Evolutionary conservation across 2,329 filamentous ascomycete genomes (phyloP), one percentile per base, ranked within the genome.

Genomic region (Beauveria sp.): DNA sequence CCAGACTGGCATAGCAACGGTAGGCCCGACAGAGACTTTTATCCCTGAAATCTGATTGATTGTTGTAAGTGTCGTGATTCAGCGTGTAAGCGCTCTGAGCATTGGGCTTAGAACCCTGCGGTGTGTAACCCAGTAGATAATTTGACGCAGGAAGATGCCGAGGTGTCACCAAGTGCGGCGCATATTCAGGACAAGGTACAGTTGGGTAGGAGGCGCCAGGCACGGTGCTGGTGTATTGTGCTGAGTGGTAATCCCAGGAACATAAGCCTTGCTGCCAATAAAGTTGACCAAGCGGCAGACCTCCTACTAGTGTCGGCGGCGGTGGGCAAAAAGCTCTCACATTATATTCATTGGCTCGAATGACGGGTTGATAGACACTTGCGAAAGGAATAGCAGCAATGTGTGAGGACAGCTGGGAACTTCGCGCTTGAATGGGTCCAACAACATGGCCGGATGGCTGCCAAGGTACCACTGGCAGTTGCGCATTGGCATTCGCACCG

Each of bases 1-100:
- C 75, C 8, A 93, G 79, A 64, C 91, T 86, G 53, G 89, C 78
- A 71, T 92, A 92, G 37, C 87, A 82, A 65, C 80, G 80, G 70
- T 92, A 87, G n/a, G 89, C 89, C 75, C 85, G 86, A 16, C 82
- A 77, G 26, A 92, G 74, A 2, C 84, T 83, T 64, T 84, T 87
- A 64, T 91, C 88, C 65, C 85, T 87, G 69, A 90, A 90, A 9
- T 73, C 75, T 18, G 65, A 65, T 40, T 67, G 70, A 37, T 18
- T 26, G 10, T 48, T 34, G 44, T 44, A 59, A 22, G 8, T 44
- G n/a, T 41, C 55, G 22, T 62, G 22, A 14, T 40, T 51, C 30
- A 34, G n/a, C 9, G 51, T 34, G 40, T 50, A 59, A n/a, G 24
- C 26, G 34, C 10, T 28, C 18, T 54, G 53, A 18, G 30, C 20